These are phyloP conservation scores for Xylaria grammica DNA, from an alignment of 495 filamentous ascomycete genomes.

Conservation along the genomic window DNA sequence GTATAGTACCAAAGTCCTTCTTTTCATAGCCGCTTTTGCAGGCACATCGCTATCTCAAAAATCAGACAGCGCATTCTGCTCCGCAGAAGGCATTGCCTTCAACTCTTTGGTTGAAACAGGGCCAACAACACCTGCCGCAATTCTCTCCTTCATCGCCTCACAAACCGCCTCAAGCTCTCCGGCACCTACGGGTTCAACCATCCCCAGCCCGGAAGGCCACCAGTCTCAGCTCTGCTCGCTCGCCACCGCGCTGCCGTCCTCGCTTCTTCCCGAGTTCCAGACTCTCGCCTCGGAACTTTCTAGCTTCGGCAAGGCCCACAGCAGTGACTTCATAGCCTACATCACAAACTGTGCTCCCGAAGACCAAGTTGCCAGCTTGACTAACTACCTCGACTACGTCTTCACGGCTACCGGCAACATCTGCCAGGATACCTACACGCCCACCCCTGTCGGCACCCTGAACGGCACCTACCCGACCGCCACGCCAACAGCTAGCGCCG, in stretches of 20 bases:
- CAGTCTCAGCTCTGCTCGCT: neutral
- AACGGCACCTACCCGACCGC: slow-evolving; percentile 8
- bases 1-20: neutral
- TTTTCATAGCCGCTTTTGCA: slow-evolving; percentile 10
- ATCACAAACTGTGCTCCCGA: slow-evolving; percentile 5
- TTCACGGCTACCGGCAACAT: neutral
- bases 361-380: neutral
- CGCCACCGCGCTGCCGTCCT: slow-evolving; percentile 4
- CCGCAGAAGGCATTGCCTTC: neutral
- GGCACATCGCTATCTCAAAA: slow-evolving; percentile 8
- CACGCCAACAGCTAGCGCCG: neutral
- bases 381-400: slow-evolving; percentile 1
- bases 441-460: neutral
- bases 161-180: neutral
- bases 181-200: neutral
- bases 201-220: neutral
- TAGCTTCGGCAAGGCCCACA: neutral
- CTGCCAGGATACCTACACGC: neutral
- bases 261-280: neutral
- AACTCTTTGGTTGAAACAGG: neutral
- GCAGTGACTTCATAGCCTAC: neutral
- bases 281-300: neutral
- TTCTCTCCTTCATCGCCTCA: slow-evolving; percentile 9
- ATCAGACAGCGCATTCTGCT: slow-evolving; percentile 2
- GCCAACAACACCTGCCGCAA: neutral